Percentiles rank a stretch among this genome's conserved stretches.
phyloP scores from a whole-genome alignment of 352 stramenopile species.

The Globisporangium abappressorium region DNA sequence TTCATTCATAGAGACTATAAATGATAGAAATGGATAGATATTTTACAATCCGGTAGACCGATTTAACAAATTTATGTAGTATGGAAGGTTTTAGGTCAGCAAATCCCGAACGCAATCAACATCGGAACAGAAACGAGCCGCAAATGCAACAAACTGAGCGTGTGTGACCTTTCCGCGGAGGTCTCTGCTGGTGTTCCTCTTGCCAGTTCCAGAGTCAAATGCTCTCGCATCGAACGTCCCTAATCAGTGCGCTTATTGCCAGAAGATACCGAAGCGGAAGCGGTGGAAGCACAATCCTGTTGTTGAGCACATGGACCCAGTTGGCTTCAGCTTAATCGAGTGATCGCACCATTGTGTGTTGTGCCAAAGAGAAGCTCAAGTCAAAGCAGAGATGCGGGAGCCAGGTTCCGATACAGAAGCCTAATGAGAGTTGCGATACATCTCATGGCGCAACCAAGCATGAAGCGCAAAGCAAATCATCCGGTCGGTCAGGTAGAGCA shows the following conservation, averaged over 20 bases:
- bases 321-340: background rate
- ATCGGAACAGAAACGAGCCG: background rate
- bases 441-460: background rate
- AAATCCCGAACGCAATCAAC: background rate
- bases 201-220: background rate
- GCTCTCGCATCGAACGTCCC: background rate
- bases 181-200: background rate
- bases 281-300: background rate
- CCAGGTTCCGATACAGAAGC: background rate
- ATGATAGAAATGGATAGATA: background rate
- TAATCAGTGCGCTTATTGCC: background rate
- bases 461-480: background rate
- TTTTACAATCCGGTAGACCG: background rate
- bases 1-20: background rate
- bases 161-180: background rate
- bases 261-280: background rate
- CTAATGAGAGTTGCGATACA: background rate
- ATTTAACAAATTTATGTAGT: background rate
- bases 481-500: background rate
- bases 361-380: background rate
- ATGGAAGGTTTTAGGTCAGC: conserved; percentile 3
- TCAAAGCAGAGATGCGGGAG: background rate
- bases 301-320: background rate
- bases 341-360: background rate
- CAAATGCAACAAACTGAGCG: background rate